Base-by-base conservation (phyloP, 768 basidiomycete species). In the Nidularia sp. region DNA sequence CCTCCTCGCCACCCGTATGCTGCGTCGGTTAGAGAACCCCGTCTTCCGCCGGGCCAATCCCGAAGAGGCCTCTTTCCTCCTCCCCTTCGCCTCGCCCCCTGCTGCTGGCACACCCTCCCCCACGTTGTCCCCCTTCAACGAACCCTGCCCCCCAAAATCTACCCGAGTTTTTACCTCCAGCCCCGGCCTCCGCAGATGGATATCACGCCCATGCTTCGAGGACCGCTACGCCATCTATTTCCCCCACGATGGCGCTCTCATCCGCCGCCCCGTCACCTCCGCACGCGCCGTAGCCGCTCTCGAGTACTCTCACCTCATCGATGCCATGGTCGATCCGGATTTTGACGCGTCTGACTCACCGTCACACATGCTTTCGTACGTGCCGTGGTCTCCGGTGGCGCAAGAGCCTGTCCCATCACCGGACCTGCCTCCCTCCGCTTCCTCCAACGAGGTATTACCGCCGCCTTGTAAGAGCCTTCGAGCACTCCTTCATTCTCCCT, bases 141-240 rank as follows among this genome's bases (percentile, higher is more conserved):
- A 72, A 41, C 55, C 65, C 34, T 68, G 66, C 45, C 71, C 70
- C n/a, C 58, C 64, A 42, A 60, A 60, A 43, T 59, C 63, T 48
- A 61, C 62, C n/a, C 61, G 58, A 36, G 60, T 73, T 39, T 69
- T 68, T 35, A 62, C 60, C n/a, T 66, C 67, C 39, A 85, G 84
- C 60, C 70, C 70, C 10, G 84, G 86, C 50, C 70, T 92, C 45
- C 76, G 75, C 42, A 76, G 70, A n/a, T 92, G 90, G 90, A 74
- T 81, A 55, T 71, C 74, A 35, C 84, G 89, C 3, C 84, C 86
- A 25, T 86, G 85, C 62, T 90, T 88, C 63, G 89, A 92, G 66
- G 87, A 91, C 51, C 75, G 88, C 33, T 70, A 79, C 55, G 66
- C 71, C 29, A 70, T 88, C 3, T 86, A 83, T 71, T 65, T 77